Evolutionary conservation across 169 alveolate genomes (phyloP).

Genomic region (Pseudocohnilembus persalinus): DNA sequence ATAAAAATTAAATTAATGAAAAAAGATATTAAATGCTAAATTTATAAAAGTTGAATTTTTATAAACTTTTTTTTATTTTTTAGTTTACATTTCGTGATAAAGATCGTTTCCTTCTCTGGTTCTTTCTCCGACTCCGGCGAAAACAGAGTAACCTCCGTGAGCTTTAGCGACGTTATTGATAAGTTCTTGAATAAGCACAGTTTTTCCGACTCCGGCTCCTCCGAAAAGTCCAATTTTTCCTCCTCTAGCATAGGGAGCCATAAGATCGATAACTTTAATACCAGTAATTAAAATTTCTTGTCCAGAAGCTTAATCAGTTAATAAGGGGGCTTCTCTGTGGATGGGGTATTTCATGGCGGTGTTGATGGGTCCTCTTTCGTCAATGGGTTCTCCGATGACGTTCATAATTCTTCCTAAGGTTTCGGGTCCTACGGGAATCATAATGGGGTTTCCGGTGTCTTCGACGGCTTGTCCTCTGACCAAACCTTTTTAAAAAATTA

Average conservation of each 20-base stretch:
- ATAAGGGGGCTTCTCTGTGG: slow-evolving; percentile 96
- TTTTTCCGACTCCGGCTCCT: slow-evolving; percentile 99
- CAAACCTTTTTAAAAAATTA: slow-evolving; percentile 39
- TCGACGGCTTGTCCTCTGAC: slow-evolving; percentile 94
- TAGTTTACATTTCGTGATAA: slow-evolving; percentile 98
- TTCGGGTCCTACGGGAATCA: slow-evolving; percentile 90
- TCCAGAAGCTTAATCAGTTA: slow-evolving; percentile 92
- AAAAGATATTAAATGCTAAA: too few relatives aligned
- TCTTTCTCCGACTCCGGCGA: slow-evolving; percentile 99
- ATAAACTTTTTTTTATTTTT: too few relatives aligned
- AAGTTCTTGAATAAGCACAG: slow-evolving; percentile 97
- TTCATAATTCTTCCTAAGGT: slow-evolving; percentile 96
- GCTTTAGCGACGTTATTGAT: slow-evolving; percentile 97
- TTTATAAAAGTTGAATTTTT: too few relatives aligned
- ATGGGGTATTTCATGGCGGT: slow-evolving; percentile 86
- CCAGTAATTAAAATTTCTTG: slow-evolving; percentile 93
- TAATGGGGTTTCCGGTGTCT: slow-evolving; percentile 96
- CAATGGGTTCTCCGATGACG: slow-evolving; percentile 98
- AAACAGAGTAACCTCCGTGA: slow-evolving; percentile 98
- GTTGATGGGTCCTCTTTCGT: slow-evolving; percentile 95
- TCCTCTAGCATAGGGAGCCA: slow-evolving; percentile 98
- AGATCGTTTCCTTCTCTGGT: slow-evolving; percentile 99
- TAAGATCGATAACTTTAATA: slow-evolving; percentile 94
- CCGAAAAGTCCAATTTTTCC: slow-evolving; percentile 99
- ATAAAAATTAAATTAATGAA: too few relatives aligned